Evolutionary conservation across 345 rosid species (phyloP), one percentile per base, ranked within the genome.

Genomic region (Streptanthus diversifolius): DNA sequence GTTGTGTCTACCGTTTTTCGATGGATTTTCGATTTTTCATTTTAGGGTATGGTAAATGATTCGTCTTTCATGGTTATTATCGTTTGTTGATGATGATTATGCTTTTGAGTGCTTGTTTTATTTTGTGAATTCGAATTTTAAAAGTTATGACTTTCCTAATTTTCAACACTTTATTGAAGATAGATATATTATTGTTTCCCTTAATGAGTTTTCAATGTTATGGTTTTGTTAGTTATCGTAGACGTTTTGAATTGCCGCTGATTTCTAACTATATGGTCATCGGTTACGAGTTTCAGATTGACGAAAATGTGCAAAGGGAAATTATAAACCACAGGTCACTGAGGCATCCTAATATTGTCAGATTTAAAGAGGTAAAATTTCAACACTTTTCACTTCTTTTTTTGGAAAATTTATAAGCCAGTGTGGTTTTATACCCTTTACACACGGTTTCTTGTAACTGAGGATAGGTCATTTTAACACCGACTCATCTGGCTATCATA

Each of bases 301-400:
- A 95, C 77, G 97, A 79, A 49, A 91, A 90, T 82, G 99, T 95
- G 66, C 89, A 80, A 68, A 85, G 99, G 71, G 97, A 95, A 67
- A 95, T 95, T 27, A 91, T 90, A 41, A 95, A 95, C 72, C 99
- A 95, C 82, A 84, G 99, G 72, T 91, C 92, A 22, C 53, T 90
- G 58, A 90, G 90, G 87, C 99, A 91, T 82, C 93, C 99, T 37
- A 95, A 95, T 84, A 91, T 95, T 75, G 96, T 95, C 73, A 85
- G 90, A 78, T 91, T 95, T 77, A 95, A 79, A 82, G 97, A 91
- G 99, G 98, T 93, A 44, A 72, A 0, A 41, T 2, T 66, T 8
- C 63, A 54, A 45, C 19, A 25, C 21, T 37, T 32, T 48, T 2
- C 8, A 13, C 11, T 48, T 55, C 7, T 24, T 0, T 15, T 30